Base-by-base conservation (phyloP, 257 asterid genomes). In the Osmanthus fragrans region DNA sequence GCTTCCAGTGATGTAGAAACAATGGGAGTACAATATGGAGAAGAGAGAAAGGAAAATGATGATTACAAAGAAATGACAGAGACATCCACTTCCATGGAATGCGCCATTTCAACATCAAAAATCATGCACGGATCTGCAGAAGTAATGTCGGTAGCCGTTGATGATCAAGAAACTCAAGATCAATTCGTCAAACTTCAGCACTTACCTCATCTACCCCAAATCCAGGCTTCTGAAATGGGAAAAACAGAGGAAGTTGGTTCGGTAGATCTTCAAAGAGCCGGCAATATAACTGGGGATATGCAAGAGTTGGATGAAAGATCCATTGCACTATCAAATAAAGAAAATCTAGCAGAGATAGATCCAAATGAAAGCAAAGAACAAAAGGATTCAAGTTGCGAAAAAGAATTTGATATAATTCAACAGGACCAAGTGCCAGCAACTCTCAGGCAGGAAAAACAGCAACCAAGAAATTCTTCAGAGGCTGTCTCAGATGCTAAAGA, bases 201-300 rank as follows among this genome's bases (percentile, higher is more conserved):
- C 34, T 73, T 67, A 37, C 80, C 80, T 37, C 30, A 64, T 45
- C 76, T 66, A 65, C 30, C 74, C 37, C 58, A 80, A 65, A 77
- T 82, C 87, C 76, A 77, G 76, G 76, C 67, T 54, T 54, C 83
- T 73, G 77, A 67, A 49, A 40, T 40, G 15, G 74, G 23, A 49
- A 58, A 18, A 33, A 66, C 75, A 40, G 70, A 73, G 63, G 65
- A 73, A 51, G 75, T 49, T 71, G 85, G 76, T 30, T 40, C 34
- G 1, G 23, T 27, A 10, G 71, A 60, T 73, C 73, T 74, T 49
- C 80, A 76, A 71, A 79, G 32, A 56, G 75, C 7, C 71, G 60
- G 45, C 42, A 85, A 78, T 30, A 27, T 77, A 10, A 74, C 79
- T 66, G 45, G 36, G 39, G 73, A 83, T 64, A 73, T 56, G 33